Base-by-base conservation (phyloP, 2,329 filamentous ascomycete species). In the Sarocladium brachiariae region DNA sequence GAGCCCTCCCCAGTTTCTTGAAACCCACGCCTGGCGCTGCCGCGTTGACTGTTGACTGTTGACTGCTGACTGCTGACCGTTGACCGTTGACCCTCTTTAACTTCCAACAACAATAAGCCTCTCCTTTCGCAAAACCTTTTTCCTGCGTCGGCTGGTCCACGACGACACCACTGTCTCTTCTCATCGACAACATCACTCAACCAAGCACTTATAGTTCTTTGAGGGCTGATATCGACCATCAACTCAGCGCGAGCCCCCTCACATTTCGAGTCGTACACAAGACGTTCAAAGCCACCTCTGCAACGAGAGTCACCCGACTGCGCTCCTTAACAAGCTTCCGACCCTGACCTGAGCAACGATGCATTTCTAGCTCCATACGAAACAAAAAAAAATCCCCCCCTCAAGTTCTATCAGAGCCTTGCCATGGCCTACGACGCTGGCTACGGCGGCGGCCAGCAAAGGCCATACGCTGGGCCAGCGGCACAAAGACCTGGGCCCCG, bases 381-480 rank as follows among this genome's bases (percentile, higher is more conserved):
- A 39, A 23, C 33, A 18, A 35, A 3, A 23, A 11, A 13, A 37
- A 9, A n/a, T 16, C 21, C 14, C 27, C 4, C 21, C 14, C 27
- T 7, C 21, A 21, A 19, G 10, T 11, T 19, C 8, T 4, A 24
- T 31, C 25, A 47, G 3, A 47, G n/a, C 8, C 6, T 23, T 16
- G 27, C 38, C 14, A 80, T 80, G 77, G 73, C 76, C 41, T 78
- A 78, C 59, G 71, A 77, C 54, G 70, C 67, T 54, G 71, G 67
- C 54, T 77, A 74, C 48, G 55, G 56, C 19, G 57, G 52, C 10
- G 54, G 57, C 53, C 67, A 67, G 51, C 70, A 75, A 58, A 71
- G 72, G 52, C 70, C 71, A n/a, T 77, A 78, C 58, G 69, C 67
- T 54, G 74, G 73, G 33, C 70, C 67, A 27, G 71, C 69, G 49